phyloP scores from a whole-genome alignment of 768 basidiomycete genomes.

The Pleurotus pulmonarius region DNA sequence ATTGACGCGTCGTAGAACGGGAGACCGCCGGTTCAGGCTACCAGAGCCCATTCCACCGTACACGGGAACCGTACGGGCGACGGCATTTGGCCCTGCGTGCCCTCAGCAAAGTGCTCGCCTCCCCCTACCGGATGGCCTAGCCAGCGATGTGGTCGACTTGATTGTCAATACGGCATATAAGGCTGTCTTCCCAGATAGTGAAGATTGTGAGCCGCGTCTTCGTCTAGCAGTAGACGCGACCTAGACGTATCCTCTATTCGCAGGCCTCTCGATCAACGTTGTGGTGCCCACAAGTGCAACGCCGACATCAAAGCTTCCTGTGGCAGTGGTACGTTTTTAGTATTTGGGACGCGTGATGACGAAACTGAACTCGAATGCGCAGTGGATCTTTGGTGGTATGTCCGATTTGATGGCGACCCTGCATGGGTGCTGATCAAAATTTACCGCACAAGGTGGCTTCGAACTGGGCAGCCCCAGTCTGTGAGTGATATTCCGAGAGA shows the following conservation, averaged over 20 bases:
- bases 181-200: conserved; percentile 24
- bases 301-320: conserved; percentile 32
- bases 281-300: conserved; percentile 29
- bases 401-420: not conserved
- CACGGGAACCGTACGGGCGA: conserved; percentile 31
- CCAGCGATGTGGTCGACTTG: conserved; percentile 23
- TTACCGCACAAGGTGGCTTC: conserved; percentile 12
- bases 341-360: not conserved
- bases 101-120: conserved; percentile 37
- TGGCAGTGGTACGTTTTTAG: conserved; percentile 29
- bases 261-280: conserved; percentile 42
- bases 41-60: conserved; percentile 36
- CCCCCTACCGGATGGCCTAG: conserved; percentile 24
- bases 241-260: not conserved
- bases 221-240: not conserved
- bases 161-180: conserved; percentile 24
- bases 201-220: conserved; percentile 38
- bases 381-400: conserved; percentile 7
- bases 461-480: conserved; percentile 15
- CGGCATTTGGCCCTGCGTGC: conserved; percentile 41
- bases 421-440: not conserved
- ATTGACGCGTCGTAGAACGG: conserved; percentile 20
- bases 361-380: not conserved
- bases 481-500: conserved; percentile 3
- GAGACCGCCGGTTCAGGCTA: conserved; percentile 38